Percentiles rank a stretch among this genome's conserved stretches.
phyloP scores from a whole-genome alignment of 176 grass and related monocot genomes.

The Pontederia paniculata region DNA sequence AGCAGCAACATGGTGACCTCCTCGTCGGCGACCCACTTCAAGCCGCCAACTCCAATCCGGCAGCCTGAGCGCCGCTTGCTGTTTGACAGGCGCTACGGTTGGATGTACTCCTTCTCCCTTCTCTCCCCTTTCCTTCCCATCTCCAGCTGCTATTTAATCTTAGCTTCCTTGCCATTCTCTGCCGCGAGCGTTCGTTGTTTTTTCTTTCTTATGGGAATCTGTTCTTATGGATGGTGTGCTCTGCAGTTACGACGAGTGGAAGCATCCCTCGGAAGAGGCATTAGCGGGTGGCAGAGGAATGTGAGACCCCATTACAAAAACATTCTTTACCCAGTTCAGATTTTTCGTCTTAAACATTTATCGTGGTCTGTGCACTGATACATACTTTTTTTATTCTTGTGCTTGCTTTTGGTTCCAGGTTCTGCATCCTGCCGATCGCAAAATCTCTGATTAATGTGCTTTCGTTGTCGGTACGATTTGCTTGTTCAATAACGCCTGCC shows the following conservation, averaged over 20 bases:
- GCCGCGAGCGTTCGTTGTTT: no score
- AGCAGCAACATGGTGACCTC: not conserved
- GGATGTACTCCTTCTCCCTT: constrained; percentile 25
- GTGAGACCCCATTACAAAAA: constrained; percentile 13
- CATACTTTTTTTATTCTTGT: not conserved
- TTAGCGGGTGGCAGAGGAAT: constrained; percentile 45
- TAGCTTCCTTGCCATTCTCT: not conserved
- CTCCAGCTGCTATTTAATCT: not conserved
- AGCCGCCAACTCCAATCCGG: not conserved
- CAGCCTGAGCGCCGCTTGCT: constrained; percentile 22
- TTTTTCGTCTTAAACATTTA: not conserved
- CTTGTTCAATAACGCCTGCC: not conserved
- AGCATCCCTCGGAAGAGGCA: constrained; percentile 33
- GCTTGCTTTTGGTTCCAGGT: constrained; percentile 17
- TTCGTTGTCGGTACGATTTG: constrained; percentile 24
- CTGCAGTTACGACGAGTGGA: constrained; percentile 51
- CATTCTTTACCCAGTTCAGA: not conserved
- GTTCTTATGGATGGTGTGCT: not conserved
- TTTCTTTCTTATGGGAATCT: not conserved
- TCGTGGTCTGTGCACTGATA: not conserved
- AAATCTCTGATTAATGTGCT: constrained; percentile 20
- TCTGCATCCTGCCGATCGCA: constrained; percentile 32
- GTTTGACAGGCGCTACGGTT: constrained; percentile 43
- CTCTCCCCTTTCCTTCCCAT: not conserved
- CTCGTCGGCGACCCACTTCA: not conserved